These are phyloP conservation scores for Tephrocybe sp. DNA, from an alignment of 768 basidiomycete species.

Conservation along the genomic window DNA sequence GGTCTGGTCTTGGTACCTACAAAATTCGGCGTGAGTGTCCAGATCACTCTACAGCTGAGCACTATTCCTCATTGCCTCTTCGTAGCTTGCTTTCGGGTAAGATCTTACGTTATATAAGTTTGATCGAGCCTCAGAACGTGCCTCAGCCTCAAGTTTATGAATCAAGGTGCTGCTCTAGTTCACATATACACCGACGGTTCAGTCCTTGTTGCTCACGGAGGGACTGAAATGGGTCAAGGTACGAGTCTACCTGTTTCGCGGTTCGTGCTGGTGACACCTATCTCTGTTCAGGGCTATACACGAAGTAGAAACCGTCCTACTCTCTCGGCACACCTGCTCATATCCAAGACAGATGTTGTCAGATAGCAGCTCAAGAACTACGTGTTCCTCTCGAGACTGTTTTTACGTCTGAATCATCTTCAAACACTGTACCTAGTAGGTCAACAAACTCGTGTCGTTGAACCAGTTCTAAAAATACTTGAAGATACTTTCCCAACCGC, in stretches of 20 bases:
- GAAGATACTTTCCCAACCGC: constrained; percentile 14
- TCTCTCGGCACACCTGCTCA: not conserved
- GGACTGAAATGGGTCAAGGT: constrained; percentile 21
- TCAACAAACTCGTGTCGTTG: not conserved
- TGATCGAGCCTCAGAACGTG: not conserved
- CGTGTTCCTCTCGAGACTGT: constrained; percentile 13
- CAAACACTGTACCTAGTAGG: constrained; percentile 17
- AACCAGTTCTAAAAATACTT: not conserved
- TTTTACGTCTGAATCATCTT: constrained; percentile 16
- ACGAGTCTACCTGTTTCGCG: not conserved
- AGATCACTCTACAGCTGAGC: too few species aligned
- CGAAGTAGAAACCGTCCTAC: not conserved
- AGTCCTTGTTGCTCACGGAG: constrained; percentile 17
- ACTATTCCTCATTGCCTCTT: too few species aligned
- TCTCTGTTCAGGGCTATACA: constrained; percentile 1
- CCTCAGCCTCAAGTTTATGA: constrained; percentile 7
- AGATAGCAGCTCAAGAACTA: constrained; percentile 17
- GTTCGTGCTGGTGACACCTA: not conserved
- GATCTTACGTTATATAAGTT: not conserved
- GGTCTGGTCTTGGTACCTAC: constrained; percentile 16
- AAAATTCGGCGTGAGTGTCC: constrained; percentile 15
- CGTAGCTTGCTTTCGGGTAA: constrained; percentile 18
- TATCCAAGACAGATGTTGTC: constrained; percentile 10
- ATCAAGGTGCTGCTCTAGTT: constrained; percentile 16
- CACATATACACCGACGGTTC: constrained; percentile 19